phyloP scores from a whole-genome alignment of 176 grass and related monocot genomes.

The Urochloa ruziziensis region DNA sequence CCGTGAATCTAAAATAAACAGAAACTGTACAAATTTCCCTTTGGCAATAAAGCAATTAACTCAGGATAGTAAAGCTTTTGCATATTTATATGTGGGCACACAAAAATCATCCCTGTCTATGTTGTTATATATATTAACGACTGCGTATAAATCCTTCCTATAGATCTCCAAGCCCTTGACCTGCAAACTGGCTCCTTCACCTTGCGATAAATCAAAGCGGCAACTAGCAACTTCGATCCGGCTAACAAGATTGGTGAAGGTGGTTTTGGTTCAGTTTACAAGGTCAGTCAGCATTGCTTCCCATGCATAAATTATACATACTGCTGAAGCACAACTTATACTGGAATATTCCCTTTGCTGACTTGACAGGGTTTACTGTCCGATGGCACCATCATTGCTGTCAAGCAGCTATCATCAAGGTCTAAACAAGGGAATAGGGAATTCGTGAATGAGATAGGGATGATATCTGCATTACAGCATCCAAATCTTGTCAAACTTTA shows the following conservation, averaged over 20 bases:
- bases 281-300: slow-evolving; percentile 40
- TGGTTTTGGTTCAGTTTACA: slow-evolving; percentile 95
- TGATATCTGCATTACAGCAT: slow-evolving; percentile 81
- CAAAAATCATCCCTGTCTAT: background rate
- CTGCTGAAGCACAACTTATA: slow-evolving; percentile 15
- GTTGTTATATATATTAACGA: background rate
- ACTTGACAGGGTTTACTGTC: slow-evolving; percentile 61
- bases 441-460: slow-evolving; percentile 86
- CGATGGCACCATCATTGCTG: slow-evolving; percentile 81
- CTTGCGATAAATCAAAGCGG: slow-evolving; percentile 85
- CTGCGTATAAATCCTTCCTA: slow-evolving; percentile 5
- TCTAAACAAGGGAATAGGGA: slow-evolving; percentile 82
- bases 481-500: slow-evolving; percentile 77
- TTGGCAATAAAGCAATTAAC: background rate
- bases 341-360: background rate
- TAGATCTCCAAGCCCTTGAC: slow-evolving; percentile 74
- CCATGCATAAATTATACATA: slow-evolving; percentile 7
- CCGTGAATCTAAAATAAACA: background rate
- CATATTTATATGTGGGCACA: slow-evolving; percentile 11
- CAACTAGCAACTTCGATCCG: slow-evolving; percentile 73
- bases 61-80: background rate
- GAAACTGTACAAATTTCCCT: background rate
- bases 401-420: slow-evolving; percentile 81
- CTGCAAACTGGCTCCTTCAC: slow-evolving; percentile 85
- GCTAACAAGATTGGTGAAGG: slow-evolving; percentile 93